A percentile compares a stretch with the other conserved stretches of the same genome.
Evolutionary conservation across 768 basidiomycete species (phyloP).

Genomic region (Tylopilus subfusipes): DNA sequence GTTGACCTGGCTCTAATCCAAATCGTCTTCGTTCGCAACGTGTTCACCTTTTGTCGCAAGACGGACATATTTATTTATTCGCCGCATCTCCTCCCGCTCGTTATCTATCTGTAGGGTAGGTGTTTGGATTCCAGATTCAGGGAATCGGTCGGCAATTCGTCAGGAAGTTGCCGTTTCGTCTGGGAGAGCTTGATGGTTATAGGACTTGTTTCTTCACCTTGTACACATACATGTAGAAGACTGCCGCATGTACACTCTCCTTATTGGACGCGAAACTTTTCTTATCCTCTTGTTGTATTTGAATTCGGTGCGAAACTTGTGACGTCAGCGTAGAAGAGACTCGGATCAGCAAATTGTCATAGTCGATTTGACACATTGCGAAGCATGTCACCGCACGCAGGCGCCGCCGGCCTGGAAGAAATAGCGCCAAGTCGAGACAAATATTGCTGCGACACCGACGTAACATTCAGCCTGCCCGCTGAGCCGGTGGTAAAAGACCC

Average conservation of each 20-base stretch:
- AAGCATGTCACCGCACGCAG: too few species aligned
- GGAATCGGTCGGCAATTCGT: slow-evolving; percentile 1
- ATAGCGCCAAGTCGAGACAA: too few species aligned
- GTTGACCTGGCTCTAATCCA: slow-evolving; percentile 4
- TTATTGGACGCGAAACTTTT: slow-evolving; percentile 13
- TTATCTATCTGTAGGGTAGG: slow-evolving; percentile 6
- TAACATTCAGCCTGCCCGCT: too few species aligned
- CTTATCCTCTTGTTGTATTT: too few species aligned
- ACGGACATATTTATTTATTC: slow-evolving; percentile 13
- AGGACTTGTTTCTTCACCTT: neutral
- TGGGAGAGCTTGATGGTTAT: slow-evolving; percentile 4
- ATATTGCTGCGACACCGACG: too few species aligned
- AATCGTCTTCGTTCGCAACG: slow-evolving; percentile 19
- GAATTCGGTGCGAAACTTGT: neutral
- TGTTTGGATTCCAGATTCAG: slow-evolving; percentile 2
- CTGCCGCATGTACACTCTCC: slow-evolving; percentile 4
- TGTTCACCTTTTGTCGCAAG: slow-evolving; percentile 7
- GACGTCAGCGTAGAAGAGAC: too few species aligned
- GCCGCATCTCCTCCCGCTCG: neutral
- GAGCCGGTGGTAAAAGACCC: too few species aligned
- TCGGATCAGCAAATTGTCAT: too few species aligned
- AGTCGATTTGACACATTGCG: too few species aligned
- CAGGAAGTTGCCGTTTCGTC: slow-evolving; percentile 7
- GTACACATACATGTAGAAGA: neutral
- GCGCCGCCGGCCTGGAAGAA: too few species aligned